Evolutionary conservation across 1,284 basidiomycete genomes (phyloP).

Genomic region (Marasmius fiardii): DNA sequence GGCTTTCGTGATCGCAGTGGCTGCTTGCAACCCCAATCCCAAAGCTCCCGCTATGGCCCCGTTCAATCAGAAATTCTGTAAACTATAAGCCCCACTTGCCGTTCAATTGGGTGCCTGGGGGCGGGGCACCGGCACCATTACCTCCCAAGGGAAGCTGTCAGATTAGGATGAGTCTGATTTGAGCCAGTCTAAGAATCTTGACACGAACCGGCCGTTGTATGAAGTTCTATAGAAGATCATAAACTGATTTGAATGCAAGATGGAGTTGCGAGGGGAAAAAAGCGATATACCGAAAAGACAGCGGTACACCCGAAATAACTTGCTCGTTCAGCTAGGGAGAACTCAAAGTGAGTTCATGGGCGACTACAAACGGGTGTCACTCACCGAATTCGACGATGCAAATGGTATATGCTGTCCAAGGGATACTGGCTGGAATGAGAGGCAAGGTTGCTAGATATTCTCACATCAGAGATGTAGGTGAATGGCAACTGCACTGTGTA

Average conservation of each 20-base stretch:
- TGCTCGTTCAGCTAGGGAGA: neutral
- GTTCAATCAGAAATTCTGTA: neutral
- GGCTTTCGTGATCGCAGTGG: slow-evolving; percentile 20
- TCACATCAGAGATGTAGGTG: neutral
- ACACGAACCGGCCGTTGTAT: slow-evolving; percentile 27
- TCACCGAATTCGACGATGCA: slow-evolving; percentile 4
- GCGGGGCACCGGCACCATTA: slow-evolving; percentile 38
- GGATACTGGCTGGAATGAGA: neutral
- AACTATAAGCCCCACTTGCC: slow-evolving; percentile 3
- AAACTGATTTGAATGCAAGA: neutral
- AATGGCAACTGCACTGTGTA: too few species aligned
- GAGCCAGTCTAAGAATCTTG: neutral
- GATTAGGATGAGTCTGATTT: neutral
- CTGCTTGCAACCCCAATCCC: slow-evolving; percentile 23
- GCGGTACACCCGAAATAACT: slow-evolving; percentile 1
- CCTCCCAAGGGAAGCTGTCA: slow-evolving; percentile 23
- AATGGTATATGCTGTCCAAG: neutral
- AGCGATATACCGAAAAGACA: neutral
- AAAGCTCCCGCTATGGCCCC: slow-evolving; percentile 25
- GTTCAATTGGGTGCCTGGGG: slow-evolving; percentile 27
- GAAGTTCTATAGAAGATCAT: slow-evolving; percentile 17
- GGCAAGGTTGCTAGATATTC: neutral
- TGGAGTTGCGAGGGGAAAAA: neutral
- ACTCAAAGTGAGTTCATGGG: neutral
- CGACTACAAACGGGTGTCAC: neutral